Conservation (phyloP, 805 yeast species). For the Lachancea waltii region DNA sequence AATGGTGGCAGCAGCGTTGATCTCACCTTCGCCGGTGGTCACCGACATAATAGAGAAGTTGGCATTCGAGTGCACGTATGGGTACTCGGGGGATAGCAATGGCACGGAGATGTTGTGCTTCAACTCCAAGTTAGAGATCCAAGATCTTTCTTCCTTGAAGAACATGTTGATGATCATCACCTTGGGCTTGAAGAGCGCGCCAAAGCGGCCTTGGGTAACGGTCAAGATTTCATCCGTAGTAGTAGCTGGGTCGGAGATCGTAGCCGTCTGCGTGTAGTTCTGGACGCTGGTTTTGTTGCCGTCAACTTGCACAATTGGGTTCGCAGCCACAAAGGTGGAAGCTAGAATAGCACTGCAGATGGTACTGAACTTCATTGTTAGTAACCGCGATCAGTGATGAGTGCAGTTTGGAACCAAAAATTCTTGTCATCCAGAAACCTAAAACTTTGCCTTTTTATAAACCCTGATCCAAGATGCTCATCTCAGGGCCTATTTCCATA, state of each 20-base stretch:
- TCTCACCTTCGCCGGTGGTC: constrained; percentile 65
- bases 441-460: too few relatives aligned
- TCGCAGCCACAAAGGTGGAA: constrained; percentile 4
- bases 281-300: not conserved
- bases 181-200: constrained; percentile 39
- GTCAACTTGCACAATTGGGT: constrained; percentile 5
- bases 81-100: constrained; percentile 58
- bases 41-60: constrained; percentile 51
- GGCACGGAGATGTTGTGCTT: constrained; percentile 52
- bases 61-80: constrained; percentile 47
- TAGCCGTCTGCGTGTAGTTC: constrained; percentile 8
- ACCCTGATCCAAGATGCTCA: too few relatives aligned
- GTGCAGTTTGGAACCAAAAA: too few relatives aligned
- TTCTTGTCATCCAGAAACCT: too few relatives aligned
- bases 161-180: constrained; percentile 53
- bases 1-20: constrained; percentile 56
- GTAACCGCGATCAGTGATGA: too few relatives aligned
- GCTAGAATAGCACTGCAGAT: constrained; percentile 3
- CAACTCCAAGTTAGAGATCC: constrained; percentile 45
- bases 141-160: constrained; percentile 44
- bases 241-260: constrained; percentile 7
- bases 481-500: too few relatives aligned
- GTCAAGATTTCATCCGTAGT: constrained; percentile 6
- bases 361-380: constrained; percentile 4
- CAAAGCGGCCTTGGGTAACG: constrained; percentile 8